Evolutionary conservation across 495 filamentous ascomycete genomes (phyloP).

Genomic region (Xylaria castorea): DNA sequence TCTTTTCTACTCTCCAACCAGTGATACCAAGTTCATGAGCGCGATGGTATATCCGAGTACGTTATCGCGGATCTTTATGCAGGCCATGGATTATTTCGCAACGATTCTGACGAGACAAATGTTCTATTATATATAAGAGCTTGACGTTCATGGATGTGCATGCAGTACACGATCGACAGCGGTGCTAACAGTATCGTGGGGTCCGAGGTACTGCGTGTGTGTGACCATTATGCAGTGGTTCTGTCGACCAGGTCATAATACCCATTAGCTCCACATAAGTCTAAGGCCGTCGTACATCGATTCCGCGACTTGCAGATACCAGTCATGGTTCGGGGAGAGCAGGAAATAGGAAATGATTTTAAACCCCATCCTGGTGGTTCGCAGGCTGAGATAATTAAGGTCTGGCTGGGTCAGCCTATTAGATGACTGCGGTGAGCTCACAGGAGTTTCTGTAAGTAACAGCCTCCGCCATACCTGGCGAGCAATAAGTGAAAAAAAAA

Average conservation of each 20-base stretch:
- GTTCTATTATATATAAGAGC: conserved; percentile 29
- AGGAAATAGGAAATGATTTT: conserved; percentile 20
- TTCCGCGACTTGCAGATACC: conserved; percentile 42
- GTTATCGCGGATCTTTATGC: conserved; percentile 12
- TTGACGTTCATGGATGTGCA: conserved; percentile 37
- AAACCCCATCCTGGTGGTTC: conserved; percentile 25
- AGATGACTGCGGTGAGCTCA: conserved; percentile 25
- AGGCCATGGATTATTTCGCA: background rate
- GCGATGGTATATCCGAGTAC: conserved; percentile 11
- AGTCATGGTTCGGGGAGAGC: conserved; percentile 33
- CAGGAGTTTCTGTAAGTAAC: conserved; percentile 21
- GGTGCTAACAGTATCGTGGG: conserved; percentile 43
- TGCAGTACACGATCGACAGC: conserved; percentile 42
- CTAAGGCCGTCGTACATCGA: conserved; percentile 43
- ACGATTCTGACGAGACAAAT: background rate
- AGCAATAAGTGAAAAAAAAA: conserved; percentile 20
- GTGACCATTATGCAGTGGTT: conserved; percentile 43
- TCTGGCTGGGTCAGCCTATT: conserved; percentile 26
- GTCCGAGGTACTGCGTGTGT: conserved; percentile 40
- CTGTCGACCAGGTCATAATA: conserved; percentile 40
- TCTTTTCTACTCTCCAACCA: background rate
- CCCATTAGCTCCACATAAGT: conserved; percentile 46
- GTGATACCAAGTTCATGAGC: conserved; percentile 1
- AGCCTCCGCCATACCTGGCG: conserved; percentile 22
- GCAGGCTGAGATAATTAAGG: conserved; percentile 24